Conservation (phyloP, 306 rosid species). For the Sechiopsis laciniata region DNA sequence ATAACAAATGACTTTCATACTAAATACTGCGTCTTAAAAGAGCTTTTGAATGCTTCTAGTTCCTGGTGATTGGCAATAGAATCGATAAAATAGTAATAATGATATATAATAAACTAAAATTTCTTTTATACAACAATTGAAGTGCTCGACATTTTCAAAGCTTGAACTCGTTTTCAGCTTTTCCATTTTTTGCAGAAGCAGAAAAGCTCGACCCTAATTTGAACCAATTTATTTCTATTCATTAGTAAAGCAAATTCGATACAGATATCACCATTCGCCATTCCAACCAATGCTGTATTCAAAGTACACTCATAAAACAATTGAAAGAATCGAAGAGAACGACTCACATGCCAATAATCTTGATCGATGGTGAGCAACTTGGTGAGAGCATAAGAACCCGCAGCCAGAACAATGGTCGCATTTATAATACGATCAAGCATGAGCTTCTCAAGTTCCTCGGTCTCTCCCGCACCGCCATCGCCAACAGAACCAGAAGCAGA, state of each 20-base stretch:
- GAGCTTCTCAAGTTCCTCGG: slow-evolving; percentile 40
- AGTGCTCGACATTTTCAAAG: background rate
- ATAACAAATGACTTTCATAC: background rate
- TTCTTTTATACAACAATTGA: background rate
- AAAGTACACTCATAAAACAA: background rate
- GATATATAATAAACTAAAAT: background rate
- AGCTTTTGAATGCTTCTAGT: background rate
- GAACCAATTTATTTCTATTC: no score
- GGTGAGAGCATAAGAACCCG: slow-evolving; percentile 73
- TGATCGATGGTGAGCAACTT: slow-evolving; percentile 83
- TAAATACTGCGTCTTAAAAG: background rate
- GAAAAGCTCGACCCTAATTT: background rate
- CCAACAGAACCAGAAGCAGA: slow-evolving; percentile 48
- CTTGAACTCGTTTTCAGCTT: background rate
- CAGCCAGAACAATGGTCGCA: slow-evolving; percentile 69
- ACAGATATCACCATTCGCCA: no score
- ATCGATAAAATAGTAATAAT: background rate
- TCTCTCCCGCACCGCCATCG: slow-evolving; percentile 30
- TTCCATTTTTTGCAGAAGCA: background rate
- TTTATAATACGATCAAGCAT: slow-evolving; percentile 67
- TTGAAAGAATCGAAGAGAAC: background rate
- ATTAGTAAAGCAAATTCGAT: no score
- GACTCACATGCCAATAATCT: slow-evolving; percentile 95
- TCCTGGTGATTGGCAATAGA: background rate
- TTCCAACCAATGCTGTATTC: background rate